Evolutionary conservation across 129 eudicot genomes (phyloP).

Genomic region (Logfia minima): DNA sequence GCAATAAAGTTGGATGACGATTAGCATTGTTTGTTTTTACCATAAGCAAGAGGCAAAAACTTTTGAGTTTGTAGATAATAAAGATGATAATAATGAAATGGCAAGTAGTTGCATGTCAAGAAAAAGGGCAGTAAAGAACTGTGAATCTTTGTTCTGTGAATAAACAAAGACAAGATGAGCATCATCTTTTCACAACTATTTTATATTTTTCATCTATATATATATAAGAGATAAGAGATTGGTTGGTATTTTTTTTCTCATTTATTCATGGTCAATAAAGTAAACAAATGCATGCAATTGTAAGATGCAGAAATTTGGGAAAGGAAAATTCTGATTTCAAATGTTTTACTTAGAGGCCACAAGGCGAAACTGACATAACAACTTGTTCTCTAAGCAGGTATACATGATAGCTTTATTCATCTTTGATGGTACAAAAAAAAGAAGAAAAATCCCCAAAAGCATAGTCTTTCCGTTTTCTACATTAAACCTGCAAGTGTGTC

Average conservation of each 20-base stretch:
- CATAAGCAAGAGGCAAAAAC: constrained; percentile 38
- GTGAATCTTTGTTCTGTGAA: constrained; percentile 23
- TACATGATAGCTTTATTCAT: constrained; percentile 4
- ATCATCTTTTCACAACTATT: constrained; percentile 21
- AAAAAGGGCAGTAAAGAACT: constrained; percentile 7
- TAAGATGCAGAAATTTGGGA: no score
- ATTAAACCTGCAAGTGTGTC: constrained; percentile 61
- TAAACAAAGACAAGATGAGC: constrained; percentile 21
- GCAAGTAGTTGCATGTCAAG: constrained; percentile 24
- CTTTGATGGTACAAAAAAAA: neutral
- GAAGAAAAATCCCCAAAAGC: constrained; percentile 9
- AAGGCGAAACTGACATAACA: no score
- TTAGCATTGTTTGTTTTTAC: constrained; percentile 28
- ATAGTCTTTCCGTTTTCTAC: constrained; percentile 23
- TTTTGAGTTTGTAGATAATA: constrained; percentile 41
- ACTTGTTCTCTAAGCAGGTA: constrained; percentile 3
- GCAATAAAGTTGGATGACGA: constrained; percentile 36
- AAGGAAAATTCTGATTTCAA: no score
- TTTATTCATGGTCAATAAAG: constrained; percentile 3
- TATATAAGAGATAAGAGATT: constrained; percentile 4
- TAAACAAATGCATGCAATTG: constrained; percentile 5
- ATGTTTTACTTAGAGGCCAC: no score
- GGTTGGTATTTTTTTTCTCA: neutral
- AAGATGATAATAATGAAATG: constrained; percentile 38
- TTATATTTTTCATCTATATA: neutral